A percentile compares a stretch with the other conserved stretches of the same genome.
Conservation (phyloP, 768 basidiomycete genomes). For the Leccinum sublutescens region DNA sequence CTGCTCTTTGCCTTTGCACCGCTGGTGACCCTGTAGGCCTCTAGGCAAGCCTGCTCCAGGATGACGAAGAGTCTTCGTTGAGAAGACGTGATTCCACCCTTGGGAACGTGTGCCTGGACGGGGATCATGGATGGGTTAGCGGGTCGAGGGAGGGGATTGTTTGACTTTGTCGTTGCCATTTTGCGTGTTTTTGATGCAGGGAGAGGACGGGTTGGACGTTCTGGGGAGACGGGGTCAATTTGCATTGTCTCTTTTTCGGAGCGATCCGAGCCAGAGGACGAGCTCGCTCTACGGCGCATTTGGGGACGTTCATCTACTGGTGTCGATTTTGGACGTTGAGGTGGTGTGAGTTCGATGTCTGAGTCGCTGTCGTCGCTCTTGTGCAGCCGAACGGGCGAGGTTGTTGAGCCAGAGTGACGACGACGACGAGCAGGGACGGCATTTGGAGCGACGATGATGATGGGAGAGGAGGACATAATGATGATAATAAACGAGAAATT, state of each 20-base stretch:
- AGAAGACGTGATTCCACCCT: slow-evolving; percentile 48
- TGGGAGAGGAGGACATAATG: neutral
- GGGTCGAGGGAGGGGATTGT: slow-evolving; percentile 46
- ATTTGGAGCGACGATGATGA: slow-evolving; percentile 16
- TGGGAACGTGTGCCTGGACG: slow-evolving; percentile 72
- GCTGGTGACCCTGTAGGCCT: slow-evolving; percentile 85
- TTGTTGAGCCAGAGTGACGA: slow-evolving; percentile 60
- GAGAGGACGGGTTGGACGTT: slow-evolving; percentile 65
- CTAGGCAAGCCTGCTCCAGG: slow-evolving; percentile 91
- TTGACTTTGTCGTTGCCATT: slow-evolving; percentile 35
- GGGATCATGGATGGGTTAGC: slow-evolving; percentile 82
- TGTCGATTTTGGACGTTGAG: slow-evolving; percentile 73
- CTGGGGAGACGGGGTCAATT: slow-evolving; percentile 25
- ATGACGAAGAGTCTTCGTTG: slow-evolving; percentile 84
- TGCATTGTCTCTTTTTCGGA: slow-evolving; percentile 35
- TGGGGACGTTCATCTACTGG: slow-evolving; percentile 59
- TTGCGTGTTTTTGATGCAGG: slow-evolving; percentile 56
- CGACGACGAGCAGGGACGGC: slow-evolving; percentile 43
- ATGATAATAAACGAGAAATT: neutral
- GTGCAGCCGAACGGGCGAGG: slow-evolving; percentile 31
- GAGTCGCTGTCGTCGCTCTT: slow-evolving; percentile 14
- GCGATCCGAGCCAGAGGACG: slow-evolving; percentile 36
- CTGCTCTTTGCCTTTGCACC: slow-evolving; percentile 49
- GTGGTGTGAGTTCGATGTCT: slow-evolving; percentile 41
- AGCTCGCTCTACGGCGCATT: slow-evolving; percentile 45